Evolutionary conservation across 768 basidiomycete genomes (phyloP).

Genomic region (Boletus subcaerulescens): DNA sequence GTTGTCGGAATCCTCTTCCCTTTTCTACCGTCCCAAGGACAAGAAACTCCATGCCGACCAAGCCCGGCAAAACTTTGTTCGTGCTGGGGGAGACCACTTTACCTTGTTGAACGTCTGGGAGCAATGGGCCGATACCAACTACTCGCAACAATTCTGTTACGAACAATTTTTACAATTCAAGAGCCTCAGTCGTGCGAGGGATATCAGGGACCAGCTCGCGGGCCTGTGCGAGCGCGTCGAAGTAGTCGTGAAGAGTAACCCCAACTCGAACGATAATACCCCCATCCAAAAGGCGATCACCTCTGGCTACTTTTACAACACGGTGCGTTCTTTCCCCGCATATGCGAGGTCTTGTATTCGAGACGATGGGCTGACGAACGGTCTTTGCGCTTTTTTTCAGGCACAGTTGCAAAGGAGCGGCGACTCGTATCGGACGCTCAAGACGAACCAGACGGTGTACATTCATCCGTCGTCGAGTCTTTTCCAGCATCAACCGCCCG

Average conservation of each 20-base stretch:
- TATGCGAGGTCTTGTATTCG: neutral
- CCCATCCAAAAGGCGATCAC: slow-evolving; percentile 95
- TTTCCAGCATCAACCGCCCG: slow-evolving; percentile 94
- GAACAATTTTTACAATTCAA: slow-evolving; percentile 96
- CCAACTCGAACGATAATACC: slow-evolving; percentile 89
- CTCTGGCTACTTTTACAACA: slow-evolving; percentile 94
- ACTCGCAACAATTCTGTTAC: slow-evolving; percentile 95
- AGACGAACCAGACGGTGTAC: slow-evolving; percentile 94
- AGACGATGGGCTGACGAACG: neutral
- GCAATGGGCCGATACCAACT: slow-evolving; percentile 98
- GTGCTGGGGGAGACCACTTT: slow-evolving; percentile 95
- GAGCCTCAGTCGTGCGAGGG: slow-evolving; percentile 88
- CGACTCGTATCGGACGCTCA: slow-evolving; percentile 94
- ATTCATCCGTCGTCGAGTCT: slow-evolving; percentile 95
- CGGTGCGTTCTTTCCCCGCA: slow-evolving; percentile 46
- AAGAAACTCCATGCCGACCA: slow-evolving; percentile 98
- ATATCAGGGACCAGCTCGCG: slow-evolving; percentile 94
- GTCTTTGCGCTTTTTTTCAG: slow-evolving; percentile 33
- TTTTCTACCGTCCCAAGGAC: slow-evolving; percentile 97
- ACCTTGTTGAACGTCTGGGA: slow-evolving; percentile 98
- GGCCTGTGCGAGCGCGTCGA: slow-evolving; percentile 96
- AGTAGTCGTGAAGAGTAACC: slow-evolving; percentile 81
- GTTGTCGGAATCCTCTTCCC: slow-evolving; percentile 91
- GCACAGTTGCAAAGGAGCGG: slow-evolving; percentile 94
- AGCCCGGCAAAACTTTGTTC: slow-evolving; percentile 95